Base-by-base conservation (phyloP, 176 grass and related monocot species). In the Bolboschoenus planiculmis region DNA sequence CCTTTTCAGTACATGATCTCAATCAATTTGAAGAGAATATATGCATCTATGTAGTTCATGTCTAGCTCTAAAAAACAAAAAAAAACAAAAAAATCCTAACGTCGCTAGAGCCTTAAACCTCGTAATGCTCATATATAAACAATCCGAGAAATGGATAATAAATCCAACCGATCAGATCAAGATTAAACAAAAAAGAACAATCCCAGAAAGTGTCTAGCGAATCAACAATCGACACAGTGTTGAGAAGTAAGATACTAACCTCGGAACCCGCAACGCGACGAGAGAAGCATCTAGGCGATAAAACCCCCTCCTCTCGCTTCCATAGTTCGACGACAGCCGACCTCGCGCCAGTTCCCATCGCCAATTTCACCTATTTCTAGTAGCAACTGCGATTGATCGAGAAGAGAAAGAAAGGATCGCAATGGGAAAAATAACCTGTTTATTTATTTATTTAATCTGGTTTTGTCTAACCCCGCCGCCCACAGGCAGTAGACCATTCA, bases 251-350 rank as follows among this genome's bases (percentile, higher is more conserved):
- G 26, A 81, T 18, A 27, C 42, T 26, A 42, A 93, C 92, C 95
- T 94, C 90, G 53, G 92, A 92, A 64, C 83, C 92, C 26, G 75
- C 88, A 27, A 91, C 63, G 63, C 88, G 88, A 74, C 80, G 90
- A 23, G 91, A 83, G 85, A 94, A 94, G 87, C 77, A 83, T 62
- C 83, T 81, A 21, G 90, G 90, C 30, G 85, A 78, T 81, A 92
- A 76, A 20, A 74, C 67, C 30, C 95, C 92, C 36, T 89, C 84
- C 87, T 97, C 95, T 4, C 92, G 95, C n/a, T 88, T 84, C 61
- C 81, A 89, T 29, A 97, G 85, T 37, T 90, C 86, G 20, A 83
- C 24, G 63, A 88, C 3, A 78, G 84, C 81, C 71, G 71, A 62
- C 44, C 36, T 81, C 34, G 57, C 29, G 10, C 36, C 37, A 65